Evolutionary conservation across 371 early-diverging fungal species (phyloP).

Genomic region (Mortierella sp.): DNA sequence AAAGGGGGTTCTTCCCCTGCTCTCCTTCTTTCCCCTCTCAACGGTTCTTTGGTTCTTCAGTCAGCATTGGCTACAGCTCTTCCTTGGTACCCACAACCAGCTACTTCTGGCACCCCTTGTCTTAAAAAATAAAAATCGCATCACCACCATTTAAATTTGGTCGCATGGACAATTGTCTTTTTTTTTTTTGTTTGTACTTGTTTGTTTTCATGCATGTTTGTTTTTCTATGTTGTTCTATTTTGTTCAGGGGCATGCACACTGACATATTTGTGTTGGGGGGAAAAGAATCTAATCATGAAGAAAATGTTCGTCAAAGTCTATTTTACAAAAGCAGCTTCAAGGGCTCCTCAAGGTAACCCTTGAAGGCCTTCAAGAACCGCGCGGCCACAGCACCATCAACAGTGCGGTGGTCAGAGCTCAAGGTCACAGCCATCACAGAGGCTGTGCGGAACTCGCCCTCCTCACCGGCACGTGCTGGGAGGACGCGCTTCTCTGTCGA

Average conservation of each 20-base stretch:
- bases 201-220: not conserved
- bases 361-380: slow-evolving; percentile 94
- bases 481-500: slow-evolving; percentile 88
- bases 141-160: not conserved
- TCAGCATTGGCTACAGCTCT: too few relatives aligned
- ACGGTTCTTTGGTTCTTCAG: too few relatives aligned
- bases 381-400: slow-evolving; percentile 97
- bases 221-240: not conserved
- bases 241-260: not conserved
- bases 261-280: too few relatives aligned
- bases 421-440: slow-evolving; percentile 91
- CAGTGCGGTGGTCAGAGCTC: slow-evolving; percentile 96
- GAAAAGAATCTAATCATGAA: too few relatives aligned
- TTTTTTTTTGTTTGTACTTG: not conserved
- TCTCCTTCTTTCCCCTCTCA: not conserved
- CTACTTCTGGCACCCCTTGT: too few relatives aligned
- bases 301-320: not conserved
- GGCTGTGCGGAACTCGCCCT: slow-evolving; percentile 59
- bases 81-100: too few relatives aligned
- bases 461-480: slow-evolving; percentile 68
- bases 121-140: too few relatives aligned
- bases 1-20: not conserved
- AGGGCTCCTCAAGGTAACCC: slow-evolving; percentile 95
- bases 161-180: not conserved
- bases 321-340: slow-evolving; percentile 92